These are phyloP conservation scores for Articulospora tetracladia DNA, from an alignment of 495 filamentous ascomycete genomes.

Conservation along the genomic window DNA sequence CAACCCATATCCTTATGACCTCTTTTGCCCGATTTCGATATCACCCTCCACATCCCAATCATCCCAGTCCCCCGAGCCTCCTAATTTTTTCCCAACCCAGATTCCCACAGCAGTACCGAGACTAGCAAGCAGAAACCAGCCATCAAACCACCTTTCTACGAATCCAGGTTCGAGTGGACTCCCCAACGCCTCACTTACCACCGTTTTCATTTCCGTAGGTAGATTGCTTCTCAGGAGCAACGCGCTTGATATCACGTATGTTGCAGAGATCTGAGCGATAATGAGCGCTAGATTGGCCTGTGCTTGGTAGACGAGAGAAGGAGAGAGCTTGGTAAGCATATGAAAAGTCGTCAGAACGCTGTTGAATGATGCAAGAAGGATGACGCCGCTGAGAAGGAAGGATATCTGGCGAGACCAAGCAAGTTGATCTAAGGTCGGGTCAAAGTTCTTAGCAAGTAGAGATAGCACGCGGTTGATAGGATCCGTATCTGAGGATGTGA, in stretches of 20 bases:
- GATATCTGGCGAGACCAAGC: conserved; percentile 76
- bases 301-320: conserved; percentile 56
- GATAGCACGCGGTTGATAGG: conserved; percentile 74
- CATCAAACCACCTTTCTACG: conserved; percentile 85
- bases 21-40: conserved; percentile 68
- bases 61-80: conserved; percentile 39
- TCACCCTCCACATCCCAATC: conserved; percentile 59
- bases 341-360: conserved; percentile 72
- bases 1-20: conserved; percentile 23
- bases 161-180: conserved; percentile 65
- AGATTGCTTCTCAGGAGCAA: conserved; percentile 70
- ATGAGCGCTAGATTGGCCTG: conserved; percentile 68
- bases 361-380: conserved; percentile 71
- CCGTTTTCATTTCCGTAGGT: conserved; percentile 64
- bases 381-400: conserved; percentile 72
- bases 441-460: conserved; percentile 68
- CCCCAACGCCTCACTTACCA: conserved; percentile 67
- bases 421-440: conserved; percentile 63
- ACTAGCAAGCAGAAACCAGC: conserved; percentile 67
- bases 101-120: conserved; percentile 60
- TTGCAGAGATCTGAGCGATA: conserved; percentile 70
- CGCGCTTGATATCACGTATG: conserved; percentile 74
- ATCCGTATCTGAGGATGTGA: conserved; percentile 65
- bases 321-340: conserved; percentile 66
- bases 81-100: conserved; percentile 60